Base-by-base conservation (phyloP, 169 alveolate genomes). In the Cystoisospora suis region DNA sequence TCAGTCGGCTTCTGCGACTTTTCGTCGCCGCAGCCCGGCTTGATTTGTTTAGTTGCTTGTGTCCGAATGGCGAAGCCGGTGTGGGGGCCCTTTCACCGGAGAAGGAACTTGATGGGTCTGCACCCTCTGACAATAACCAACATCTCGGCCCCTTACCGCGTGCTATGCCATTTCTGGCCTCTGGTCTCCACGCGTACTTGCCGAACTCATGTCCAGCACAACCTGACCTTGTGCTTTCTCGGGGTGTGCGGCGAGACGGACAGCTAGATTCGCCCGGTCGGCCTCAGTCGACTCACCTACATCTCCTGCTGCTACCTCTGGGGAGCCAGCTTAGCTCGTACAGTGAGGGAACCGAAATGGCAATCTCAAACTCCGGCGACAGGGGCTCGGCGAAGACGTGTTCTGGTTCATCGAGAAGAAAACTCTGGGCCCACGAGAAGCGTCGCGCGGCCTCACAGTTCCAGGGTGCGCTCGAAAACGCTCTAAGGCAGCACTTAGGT, bases 11-110 rank as follows among this genome's bases (percentile, higher is more conserved):
- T 56, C 23, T 15, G 34, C 83, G 83, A 12, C 34, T 72, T 34
- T 47, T n/a, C 2, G 38, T 72, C n/a, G 83, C 56, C 38, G 32
- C 44, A 15, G 83, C 83, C 7, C 83, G 83, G 29, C 83, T 72
- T 5, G 83, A 72, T 42, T 56, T 72, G 29, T 56, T 72, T 15
- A 38, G 83, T 9, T 72, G 56, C 32, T 56, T 72, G 34, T 72
- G 38, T 20, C 58, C 27, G 45, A 38, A 47, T 40, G 34, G 7
- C 83, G 58, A 32, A 72, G 83, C 38, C 38, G 45, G 45, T 6
- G 80, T 3, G 36, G 29, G 36, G n/a, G 34, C 42, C 36, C 40
- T 5, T 61, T 12, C 27, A 5, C 42, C 17, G 36, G 75, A 29
- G 36, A 15, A 6, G 40, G 75, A 17, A 27, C 36, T 61, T 5